Percentiles rank a stretch among this genome's conserved stretches.
phyloP scores from a whole-genome alignment of 2,329 filamentous ascomycete genomes.

The Pezizomycotina sp. region DNA sequence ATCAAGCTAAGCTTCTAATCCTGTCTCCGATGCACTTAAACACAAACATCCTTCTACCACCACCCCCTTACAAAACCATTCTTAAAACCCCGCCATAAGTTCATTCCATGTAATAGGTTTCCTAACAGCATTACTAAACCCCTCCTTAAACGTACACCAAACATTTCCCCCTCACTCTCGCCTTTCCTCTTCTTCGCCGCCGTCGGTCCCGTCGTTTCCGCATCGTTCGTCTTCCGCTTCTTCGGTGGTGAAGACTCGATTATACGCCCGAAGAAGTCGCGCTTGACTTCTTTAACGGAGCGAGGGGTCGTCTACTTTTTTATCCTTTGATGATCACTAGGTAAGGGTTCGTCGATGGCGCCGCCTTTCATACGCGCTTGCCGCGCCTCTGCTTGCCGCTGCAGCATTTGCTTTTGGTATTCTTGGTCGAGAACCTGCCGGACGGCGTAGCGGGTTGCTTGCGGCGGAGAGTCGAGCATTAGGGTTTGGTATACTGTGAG shows the following conservation, averaged over 20 bases:
- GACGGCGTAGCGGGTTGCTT: conserved; percentile 65
- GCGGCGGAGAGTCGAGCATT: conserved; percentile 35
- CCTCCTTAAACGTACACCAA: conserved; percentile 82
- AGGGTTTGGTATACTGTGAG: conserved; percentile 59
- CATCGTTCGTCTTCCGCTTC: conserved; percentile 31
- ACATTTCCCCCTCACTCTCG: conserved; percentile 40
- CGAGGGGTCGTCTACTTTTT: conserved; percentile 23
- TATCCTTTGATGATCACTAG: conserved; percentile 26
- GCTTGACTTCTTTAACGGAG: conserved; percentile 38
- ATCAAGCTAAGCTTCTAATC: too few relatives aligned
- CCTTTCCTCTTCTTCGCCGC: conserved; percentile 27
- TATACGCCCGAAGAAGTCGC: conserved; percentile 73
- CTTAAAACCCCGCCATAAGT: conserved; percentile 49
- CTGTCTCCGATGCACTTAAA: too few relatives aligned
- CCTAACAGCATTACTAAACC: conserved; percentile 77
- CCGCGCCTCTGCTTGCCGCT: conserved; percentile 51
- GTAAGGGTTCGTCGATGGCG: conserved; percentile 26
- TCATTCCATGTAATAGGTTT: conserved; percentile 73
- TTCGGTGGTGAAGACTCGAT: too few relatives aligned
- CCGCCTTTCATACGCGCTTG: conserved; percentile 38
- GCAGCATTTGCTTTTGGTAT: conserved; percentile 53
- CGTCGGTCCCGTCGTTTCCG: conserved; percentile 30
- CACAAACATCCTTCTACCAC: too few relatives aligned
- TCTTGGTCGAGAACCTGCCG: conserved; percentile 88
- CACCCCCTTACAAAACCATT: too few relatives aligned